Evolutionary conservation across 352 stramenopile species (phyloP).

Genomic region (Phytophthora aleatoria): DNA sequence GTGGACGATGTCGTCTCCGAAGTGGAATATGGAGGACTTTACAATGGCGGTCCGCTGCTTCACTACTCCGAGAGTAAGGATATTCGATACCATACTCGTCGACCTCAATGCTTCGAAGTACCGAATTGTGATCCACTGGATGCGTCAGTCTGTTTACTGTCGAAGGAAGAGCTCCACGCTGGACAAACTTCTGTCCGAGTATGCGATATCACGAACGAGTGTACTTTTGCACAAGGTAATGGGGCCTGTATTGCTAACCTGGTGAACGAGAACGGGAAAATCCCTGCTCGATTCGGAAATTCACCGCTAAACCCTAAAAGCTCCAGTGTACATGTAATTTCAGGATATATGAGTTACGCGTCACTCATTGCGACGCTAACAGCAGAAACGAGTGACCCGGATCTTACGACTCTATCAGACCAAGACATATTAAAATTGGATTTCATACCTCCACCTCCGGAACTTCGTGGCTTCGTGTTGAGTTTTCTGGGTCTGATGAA

Average conservation of each 20-base stretch:
- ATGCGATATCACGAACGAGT: slow-evolving; percentile 55
- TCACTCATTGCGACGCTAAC: slow-evolving; percentile 27
- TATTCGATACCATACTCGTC: slow-evolving; percentile 63
- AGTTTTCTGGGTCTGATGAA: slow-evolving; percentile 75
- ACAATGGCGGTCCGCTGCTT: slow-evolving; percentile 56
- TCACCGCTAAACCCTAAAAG: slow-evolving; percentile 34
- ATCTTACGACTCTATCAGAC: slow-evolving; percentile 13
- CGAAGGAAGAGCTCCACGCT: slow-evolving; percentile 2
- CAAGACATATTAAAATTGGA: slow-evolving; percentile 5
- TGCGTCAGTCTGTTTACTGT: slow-evolving; percentile 32
- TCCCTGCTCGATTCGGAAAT: slow-evolving; percentile 48
- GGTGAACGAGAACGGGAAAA: neutral
- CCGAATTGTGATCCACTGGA: slow-evolving; percentile 49
- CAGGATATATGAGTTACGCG: slow-evolving; percentile 31
- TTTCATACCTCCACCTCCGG: slow-evolving; percentile 44
- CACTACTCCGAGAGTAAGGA: slow-evolving; percentile 67
- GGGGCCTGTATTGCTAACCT: slow-evolving; percentile 51
- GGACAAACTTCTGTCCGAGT: slow-evolving; percentile 38
- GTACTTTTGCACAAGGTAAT: slow-evolving; percentile 50
- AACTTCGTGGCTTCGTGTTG: slow-evolving; percentile 60
- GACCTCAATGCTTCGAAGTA: slow-evolving; percentile 67
- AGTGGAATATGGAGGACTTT: slow-evolving; percentile 62
- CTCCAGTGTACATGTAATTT: neutral
- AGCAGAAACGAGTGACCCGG: slow-evolving; percentile 31
- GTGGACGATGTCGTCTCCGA: slow-evolving; percentile 68